Conservation (phyloP, 2,329 filamentous ascomycete genomes). For the Bretziella fagacearum region DNA sequence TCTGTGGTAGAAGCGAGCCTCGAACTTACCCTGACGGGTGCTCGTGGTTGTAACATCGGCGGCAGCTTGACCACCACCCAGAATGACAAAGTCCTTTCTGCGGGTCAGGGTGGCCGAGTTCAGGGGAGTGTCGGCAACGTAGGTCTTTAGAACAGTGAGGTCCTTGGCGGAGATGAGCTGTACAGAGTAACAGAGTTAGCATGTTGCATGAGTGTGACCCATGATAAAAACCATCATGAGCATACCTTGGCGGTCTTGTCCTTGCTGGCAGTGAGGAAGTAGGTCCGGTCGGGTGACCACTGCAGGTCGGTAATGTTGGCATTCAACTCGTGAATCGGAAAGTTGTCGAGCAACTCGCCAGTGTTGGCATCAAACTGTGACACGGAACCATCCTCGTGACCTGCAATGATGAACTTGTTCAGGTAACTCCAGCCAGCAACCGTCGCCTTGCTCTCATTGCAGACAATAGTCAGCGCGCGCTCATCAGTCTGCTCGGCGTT, state of each 20-base stretch:
- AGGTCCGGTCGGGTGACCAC: constrained; percentile 84
- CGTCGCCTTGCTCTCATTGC: constrained; percentile 90
- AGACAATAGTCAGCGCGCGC: constrained; percentile 71
- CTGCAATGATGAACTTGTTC: constrained; percentile 89
- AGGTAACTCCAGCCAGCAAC: constrained; percentile 94
- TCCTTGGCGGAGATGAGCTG: constrained; percentile 70
- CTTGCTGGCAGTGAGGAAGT: constrained; percentile 96
- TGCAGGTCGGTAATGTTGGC: constrained; percentile 79
- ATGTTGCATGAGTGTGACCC: too few species aligned
- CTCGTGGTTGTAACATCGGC: constrained; percentile 97
- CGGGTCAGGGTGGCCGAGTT: constrained; percentile 90
- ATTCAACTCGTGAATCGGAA: constrained; percentile 68
- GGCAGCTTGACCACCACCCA: constrained; percentile 93
- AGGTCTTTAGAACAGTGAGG: constrained; percentile 85
- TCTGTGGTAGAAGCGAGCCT: constrained; percentile 99
- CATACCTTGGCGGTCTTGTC: constrained; percentile 86
- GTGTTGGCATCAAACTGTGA: constrained; percentile 86
- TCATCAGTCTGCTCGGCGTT: constrained; percentile 73
- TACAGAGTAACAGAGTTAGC: too few species aligned
- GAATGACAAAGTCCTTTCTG: constrained; percentile 94
- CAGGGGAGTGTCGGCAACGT: constrained; percentile 77
- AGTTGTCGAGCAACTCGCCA: constrained; percentile 66
- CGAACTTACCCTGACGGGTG: constrained; percentile 93
- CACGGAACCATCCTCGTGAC: constrained; percentile 89
- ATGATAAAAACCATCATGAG: neutral